These are phyloP conservation scores for Cytospora piceae DNA, from an alignment of 2,329 filamentous ascomycete species.

Conservation along the genomic window DNA sequence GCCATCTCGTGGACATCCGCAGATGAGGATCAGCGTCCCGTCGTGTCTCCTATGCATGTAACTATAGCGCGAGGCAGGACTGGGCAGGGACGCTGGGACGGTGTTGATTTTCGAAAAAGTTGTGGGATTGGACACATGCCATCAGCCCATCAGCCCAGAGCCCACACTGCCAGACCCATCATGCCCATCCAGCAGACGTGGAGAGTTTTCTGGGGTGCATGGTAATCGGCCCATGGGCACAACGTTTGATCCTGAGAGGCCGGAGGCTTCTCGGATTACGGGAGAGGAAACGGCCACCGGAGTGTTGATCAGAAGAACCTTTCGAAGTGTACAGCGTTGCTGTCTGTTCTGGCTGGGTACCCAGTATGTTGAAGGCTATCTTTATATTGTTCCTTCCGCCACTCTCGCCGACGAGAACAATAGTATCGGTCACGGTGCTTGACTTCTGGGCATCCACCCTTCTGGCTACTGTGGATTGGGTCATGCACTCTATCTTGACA, in stretches of 20 bases:
- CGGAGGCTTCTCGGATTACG: no score
- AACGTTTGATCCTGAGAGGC: no score
- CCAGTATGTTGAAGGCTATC: neutral
- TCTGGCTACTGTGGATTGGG: neutral
- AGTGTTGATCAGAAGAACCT: no score
- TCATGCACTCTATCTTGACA: neutral
- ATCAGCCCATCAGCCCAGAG: no score
- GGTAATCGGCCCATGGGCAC: no score
- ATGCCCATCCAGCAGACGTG: no score
- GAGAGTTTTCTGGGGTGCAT: no score
- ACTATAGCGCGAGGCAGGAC: neutral
- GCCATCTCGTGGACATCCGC: neutral
- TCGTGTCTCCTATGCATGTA: neutral
- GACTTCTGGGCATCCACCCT: neutral
- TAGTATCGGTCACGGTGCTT: neutral
- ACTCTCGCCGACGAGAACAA: neutral
- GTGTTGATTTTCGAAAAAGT: neutral
- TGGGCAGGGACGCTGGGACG: neutral
- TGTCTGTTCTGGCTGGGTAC: neutral
- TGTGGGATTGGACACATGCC: neutral
- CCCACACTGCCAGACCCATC: no score
- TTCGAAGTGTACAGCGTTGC: no score
- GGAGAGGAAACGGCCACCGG: no score
- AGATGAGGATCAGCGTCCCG: neutral
- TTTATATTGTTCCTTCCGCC: neutral